phyloP scores from a whole-genome alignment of 2,329 filamentous ascomycete genomes.

The Aureobasidium namibiae region DNA sequence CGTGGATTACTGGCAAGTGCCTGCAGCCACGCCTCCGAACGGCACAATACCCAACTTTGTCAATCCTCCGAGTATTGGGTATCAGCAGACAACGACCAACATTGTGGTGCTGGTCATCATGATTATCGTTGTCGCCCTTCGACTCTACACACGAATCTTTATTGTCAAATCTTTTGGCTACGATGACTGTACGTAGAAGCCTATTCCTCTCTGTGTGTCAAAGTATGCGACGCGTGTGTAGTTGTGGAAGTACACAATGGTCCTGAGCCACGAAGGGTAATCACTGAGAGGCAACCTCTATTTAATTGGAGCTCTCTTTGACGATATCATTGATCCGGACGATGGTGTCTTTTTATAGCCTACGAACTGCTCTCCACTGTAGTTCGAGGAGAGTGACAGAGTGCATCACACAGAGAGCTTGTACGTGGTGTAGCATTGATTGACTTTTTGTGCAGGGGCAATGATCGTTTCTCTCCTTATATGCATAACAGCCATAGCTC shows the following conservation, averaged over 20 bases:
- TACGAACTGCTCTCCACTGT: not conserved
- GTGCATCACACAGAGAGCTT: too few species aligned
- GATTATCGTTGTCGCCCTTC: slow-evolving; percentile 1
- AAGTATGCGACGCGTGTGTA: too few species aligned
- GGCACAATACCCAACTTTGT: slow-evolving; percentile 7
- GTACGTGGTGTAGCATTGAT: not conserved
- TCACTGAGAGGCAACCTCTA: not conserved
- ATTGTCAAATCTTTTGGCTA: slow-evolving; percentile 11
- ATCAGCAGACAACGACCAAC: slow-evolving; percentile 1
- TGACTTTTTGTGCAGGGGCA: not conserved
- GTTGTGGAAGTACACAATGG: not conserved
- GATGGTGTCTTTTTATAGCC: not conserved
- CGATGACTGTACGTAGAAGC: slow-evolving; percentile 7
- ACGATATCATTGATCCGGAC: not conserved
- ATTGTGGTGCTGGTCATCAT: not conserved
- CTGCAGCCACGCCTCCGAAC: not conserved
- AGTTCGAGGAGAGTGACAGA: too few species aligned
- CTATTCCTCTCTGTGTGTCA: too few species aligned
- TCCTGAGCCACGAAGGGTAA: not conserved
- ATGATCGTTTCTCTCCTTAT: slow-evolving; percentile 2
- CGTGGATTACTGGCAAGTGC: slow-evolving; percentile 5
- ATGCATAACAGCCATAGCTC: slow-evolving; percentile 4
- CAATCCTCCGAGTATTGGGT: not conserved
- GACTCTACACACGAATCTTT: slow-evolving; percentile 9
- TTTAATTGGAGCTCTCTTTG: not conserved